Evolutionary conservation across 2,329 filamentous ascomycete genomes (phyloP), one percentile per base, ranked within the genome.

Genomic region (Cadophora malorum): DNA sequence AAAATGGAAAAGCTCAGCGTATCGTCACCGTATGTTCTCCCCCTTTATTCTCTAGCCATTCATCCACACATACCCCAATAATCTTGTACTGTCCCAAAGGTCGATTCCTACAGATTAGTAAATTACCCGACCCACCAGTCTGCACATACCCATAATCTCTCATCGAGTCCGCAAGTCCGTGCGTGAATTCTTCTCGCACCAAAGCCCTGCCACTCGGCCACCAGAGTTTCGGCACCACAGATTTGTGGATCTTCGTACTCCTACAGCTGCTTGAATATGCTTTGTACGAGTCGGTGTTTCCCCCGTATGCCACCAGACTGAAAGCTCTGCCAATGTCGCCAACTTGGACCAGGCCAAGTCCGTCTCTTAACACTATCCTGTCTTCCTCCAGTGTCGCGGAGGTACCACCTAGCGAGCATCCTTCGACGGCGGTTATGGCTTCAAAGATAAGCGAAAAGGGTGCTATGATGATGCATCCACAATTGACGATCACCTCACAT

Each of bases 391-490:
- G 53, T n/a, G 56, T 56, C 16, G 63, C 66, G 3, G 68, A 65
- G 12, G 45, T 55, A 23, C 60, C 63, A 14, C 68, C 68, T 0
- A 70, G 66, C 16, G 64, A 70, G 59, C 63, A 55, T 2, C 55
- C 55, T 19, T 59, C 41, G 16, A 68, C 63, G 21, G 68, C 68
- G 14, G 65, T 67, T 31, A 70, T 70, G 12, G 68, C 68, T 56
- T 65, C 62, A 28, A 70, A 67, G 6, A 70, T 70, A 14, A 76
- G 23, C 23, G 68, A 62, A 45, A 67, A 66, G 0, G 68, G 65
- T n/a, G 56, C 65, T 12, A 52, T 50, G 33, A 69, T 67, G 4
- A 55, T 63, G 25, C 67, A 69, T 12, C 67, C 67, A 28, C 67
- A 69, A 62, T 67, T 69, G 1, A 67, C 53, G 10, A 28, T 53